These are phyloP conservation scores for Gardenia jasminoides DNA, from an alignment of 257 asterid genomes.

Conservation along the genomic window DNA sequence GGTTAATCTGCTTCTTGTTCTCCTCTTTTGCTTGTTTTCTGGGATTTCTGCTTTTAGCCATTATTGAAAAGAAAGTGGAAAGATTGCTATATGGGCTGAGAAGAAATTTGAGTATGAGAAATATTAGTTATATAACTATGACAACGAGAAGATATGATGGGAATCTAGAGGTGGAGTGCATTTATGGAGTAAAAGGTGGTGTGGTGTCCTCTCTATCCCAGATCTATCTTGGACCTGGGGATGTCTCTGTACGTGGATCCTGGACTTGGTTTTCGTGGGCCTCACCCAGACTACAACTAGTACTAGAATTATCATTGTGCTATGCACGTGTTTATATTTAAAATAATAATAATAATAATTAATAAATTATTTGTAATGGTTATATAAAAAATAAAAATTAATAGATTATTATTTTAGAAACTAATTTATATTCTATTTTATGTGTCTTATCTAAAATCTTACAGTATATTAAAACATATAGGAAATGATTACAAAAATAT, in stretches of 20 bases:
- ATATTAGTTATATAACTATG: not conserved
- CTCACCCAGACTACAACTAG: too few relatives aligned
- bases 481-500: too few relatives aligned
- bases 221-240: not conserved
- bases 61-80: slow-evolving; percentile 19
- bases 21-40: slow-evolving; percentile 26
- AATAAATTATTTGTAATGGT: too few relatives aligned
- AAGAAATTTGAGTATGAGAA: not conserved
- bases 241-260: not conserved
- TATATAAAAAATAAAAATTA: too few relatives aligned
- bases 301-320: too few relatives aligned
- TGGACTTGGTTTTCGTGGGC: not conserved
- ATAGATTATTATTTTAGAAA: too few relatives aligned
- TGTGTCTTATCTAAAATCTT: too few relatives aligned
- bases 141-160: not conserved
- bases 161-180: not conserved
- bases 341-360: too few relatives aligned
- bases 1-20: slow-evolving; percentile 17
- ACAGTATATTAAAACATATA: too few relatives aligned
- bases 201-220: not conserved
- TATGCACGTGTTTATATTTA: too few relatives aligned
- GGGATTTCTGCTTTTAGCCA: slow-evolving; percentile 54
- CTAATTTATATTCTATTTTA: too few relatives aligned
- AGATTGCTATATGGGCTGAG: not conserved
- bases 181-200: not conserved